Conservation (phyloP, 768 basidiomycete genomes). For the Pulveroboletus sp. region DNA sequence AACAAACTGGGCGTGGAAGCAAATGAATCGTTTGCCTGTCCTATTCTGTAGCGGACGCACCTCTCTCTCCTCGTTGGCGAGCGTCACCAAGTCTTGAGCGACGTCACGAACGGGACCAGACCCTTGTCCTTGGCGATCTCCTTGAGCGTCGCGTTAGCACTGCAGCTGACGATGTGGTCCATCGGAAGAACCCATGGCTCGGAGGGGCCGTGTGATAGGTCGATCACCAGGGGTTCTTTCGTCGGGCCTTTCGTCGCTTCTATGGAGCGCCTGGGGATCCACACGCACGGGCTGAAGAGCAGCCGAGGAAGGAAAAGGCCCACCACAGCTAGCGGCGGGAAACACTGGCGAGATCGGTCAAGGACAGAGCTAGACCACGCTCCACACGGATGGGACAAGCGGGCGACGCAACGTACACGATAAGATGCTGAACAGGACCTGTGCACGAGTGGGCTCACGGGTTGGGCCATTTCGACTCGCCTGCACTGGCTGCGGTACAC, state of each 20-base stretch:
- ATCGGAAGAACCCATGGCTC: background rate
- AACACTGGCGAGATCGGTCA: no score
- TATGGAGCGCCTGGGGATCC: slow-evolving; percentile 1
- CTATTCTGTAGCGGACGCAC: background rate
- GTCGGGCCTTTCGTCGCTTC: background rate
- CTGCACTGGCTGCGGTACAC: no score
- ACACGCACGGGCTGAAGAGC: background rate
- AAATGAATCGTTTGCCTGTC: background rate
- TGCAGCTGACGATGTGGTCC: background rate
- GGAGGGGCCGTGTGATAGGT: background rate
- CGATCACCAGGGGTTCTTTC: background rate
- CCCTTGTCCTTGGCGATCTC: slow-evolving; percentile 1
- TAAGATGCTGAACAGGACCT: no score
- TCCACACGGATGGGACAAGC: no score
- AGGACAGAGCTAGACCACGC: no score
- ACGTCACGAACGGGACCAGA: background rate
- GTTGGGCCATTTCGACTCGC: no score
- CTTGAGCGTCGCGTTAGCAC: background rate
- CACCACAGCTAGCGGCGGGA: no score
- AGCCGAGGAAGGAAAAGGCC: no score
- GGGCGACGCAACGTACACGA: no score
- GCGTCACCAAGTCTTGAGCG: no score
- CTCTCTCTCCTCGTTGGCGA: background rate
- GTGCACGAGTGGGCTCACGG: no score
- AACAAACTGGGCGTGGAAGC: background rate